phyloP scores from a whole-genome alignment of 768 basidiomycete species.

The Phanerochaete sordida region DNA sequence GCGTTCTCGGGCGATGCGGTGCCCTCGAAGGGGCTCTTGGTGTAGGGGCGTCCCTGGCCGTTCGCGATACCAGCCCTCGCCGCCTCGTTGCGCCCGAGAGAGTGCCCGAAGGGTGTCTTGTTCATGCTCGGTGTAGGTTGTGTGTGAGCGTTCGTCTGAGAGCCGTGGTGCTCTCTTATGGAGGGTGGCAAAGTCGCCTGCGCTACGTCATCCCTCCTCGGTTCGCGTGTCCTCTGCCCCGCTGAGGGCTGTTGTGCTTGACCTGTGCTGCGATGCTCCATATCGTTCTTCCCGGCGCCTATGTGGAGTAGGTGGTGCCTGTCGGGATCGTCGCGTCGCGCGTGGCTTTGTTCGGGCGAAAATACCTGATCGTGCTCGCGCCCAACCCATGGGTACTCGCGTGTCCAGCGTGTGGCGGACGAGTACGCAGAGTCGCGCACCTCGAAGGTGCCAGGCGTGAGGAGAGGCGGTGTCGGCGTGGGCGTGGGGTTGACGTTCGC shows the following conservation, averaged over 20 bases:
- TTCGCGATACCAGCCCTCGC: background rate
- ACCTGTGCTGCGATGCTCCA: slow-evolving; percentile 17
- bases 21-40: slow-evolving; percentile 32
- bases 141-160: slow-evolving; percentile 12
- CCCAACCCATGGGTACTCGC: slow-evolving; percentile 61
- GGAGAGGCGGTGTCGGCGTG: slow-evolving; percentile 39
- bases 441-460: slow-evolving; percentile 52
- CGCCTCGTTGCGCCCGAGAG: background rate
- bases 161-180: slow-evolving; percentile 20
- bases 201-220: slow-evolving; percentile 26
- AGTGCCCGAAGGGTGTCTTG: background rate
- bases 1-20: background rate
- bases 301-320: slow-evolving; percentile 3
- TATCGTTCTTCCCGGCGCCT: slow-evolving; percentile 4
- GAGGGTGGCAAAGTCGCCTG: slow-evolving; percentile 19
- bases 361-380: slow-evolving; percentile 18
- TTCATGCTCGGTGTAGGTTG: slow-evolving; percentile 10
- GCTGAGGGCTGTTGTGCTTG: slow-evolving; percentile 33
- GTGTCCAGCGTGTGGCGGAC: slow-evolving; percentile 38
- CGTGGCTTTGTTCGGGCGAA: slow-evolving; percentile 13
- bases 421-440: slow-evolving; percentile 62
- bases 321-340: slow-evolving; percentile 7
- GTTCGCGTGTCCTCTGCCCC: slow-evolving; percentile 56
- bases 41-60: background rate
- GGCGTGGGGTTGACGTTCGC: slow-evolving; percentile 14